Evolutionary conservation across 75 land plant species (phyloP), one percentile per base, ranked within the genome.

Genomic region (Selaginella tamariscina): DNA sequence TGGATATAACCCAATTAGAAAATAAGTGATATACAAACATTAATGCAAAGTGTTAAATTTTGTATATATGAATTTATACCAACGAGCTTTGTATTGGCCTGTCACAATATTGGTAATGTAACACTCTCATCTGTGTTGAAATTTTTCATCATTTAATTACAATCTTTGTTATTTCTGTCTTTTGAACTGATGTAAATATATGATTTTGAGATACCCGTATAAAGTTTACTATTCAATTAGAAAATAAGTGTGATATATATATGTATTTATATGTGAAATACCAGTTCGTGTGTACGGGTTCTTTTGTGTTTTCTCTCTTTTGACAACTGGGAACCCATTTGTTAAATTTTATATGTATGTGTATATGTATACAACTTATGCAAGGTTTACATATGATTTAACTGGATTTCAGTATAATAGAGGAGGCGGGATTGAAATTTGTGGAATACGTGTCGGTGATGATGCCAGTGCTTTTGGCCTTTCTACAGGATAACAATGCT

Each of bases 391-490:
- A 29, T 27, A 27, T 55, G 13, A 68, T 26, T 29, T 13, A 0
- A 31, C 31, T 56, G 44, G 0, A 55, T 68, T 73, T 65, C 69
- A 94, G 98, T 81, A 73, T 94, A 56, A 79, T 94, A 78, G 96
- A 94, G 69, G 86, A 87, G 54, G 72, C 90, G 66, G 96, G 91
- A 13, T 69, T 71, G 44, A 84, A 77, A 65, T 75, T 82, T 68
- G 28, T 84, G 44, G 84, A 87, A 23, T 56, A 82, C 29, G 60
- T 90, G 18, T 85, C 86, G 49, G 77, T 81, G 33, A 80, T 87
- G 65, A 81, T 85, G 39, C 98, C 98, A 27, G 70, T 73, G 27
- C 71, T 94, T 29, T 78, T 83, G 26, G 33, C 77, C 27, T 70
- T 87, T 32, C 65, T 94, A 55, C 60, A 77, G 22, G 98, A 90